Conservation (phyloP, 768 basidiomycete genomes). For the Pleurotus cornucopiae region DNA sequence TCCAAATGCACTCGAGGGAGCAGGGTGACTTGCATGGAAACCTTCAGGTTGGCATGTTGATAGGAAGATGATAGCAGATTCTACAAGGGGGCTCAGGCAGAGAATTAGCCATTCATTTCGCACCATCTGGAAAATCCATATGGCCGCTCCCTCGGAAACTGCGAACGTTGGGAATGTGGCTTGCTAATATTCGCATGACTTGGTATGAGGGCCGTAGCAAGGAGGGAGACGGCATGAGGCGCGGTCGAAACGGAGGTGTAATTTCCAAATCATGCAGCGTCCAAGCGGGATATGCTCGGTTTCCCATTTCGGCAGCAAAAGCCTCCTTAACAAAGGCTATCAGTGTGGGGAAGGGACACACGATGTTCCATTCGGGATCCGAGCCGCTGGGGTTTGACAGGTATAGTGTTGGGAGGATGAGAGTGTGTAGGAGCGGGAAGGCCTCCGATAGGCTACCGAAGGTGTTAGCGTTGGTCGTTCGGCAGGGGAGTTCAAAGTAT, state of each 20-base stretch:
- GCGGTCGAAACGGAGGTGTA: neutral
- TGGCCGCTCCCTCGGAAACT: neutral
- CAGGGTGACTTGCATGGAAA: too few relatives aligned
- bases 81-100: neutral
- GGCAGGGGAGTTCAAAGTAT: neutral
- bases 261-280: neutral
- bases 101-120: neutral
- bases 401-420: neutral
- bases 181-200: neutral
- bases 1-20: too few relatives aligned
- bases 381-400: neutral
- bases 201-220: neutral
- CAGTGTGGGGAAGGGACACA: neutral
- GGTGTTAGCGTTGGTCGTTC: neutral
- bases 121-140: neutral
- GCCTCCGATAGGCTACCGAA: neutral
- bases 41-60: too few relatives aligned
- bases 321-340: neutral
- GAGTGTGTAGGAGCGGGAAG: neutral
- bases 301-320: neutral
- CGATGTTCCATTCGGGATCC: neutral
- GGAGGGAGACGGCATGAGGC: neutral
- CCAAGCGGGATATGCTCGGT: neutral
- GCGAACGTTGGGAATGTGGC: neutral
- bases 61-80: neutral